These are phyloP conservation scores for Withania somnifera DNA, from an alignment of 305 asterid genomes.

Conservation along the genomic window DNA sequence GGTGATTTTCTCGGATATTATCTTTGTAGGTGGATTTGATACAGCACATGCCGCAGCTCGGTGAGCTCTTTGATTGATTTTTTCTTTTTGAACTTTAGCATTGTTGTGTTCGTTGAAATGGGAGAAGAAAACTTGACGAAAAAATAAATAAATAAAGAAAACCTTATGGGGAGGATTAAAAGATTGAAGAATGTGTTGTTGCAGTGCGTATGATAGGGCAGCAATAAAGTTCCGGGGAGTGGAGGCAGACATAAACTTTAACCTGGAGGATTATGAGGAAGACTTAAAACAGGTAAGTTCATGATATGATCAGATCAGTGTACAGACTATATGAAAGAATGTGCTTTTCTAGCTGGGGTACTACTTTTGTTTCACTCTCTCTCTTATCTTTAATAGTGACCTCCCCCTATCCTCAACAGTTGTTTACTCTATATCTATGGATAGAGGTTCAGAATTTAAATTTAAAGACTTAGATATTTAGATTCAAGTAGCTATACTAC, in stretches of 20 bases:
- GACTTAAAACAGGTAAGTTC: constrained; percentile 74
- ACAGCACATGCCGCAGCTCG: constrained; percentile 98
- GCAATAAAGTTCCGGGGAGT: constrained; percentile 92
- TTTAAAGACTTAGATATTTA: background rate
- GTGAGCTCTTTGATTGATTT: constrained; percentile 18
- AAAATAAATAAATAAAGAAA: too few species aligned
- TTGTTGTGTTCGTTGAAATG: background rate
- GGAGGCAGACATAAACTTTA: constrained; percentile 94
- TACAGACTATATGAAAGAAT: background rate
- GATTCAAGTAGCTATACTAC: background rate
- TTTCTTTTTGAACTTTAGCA: background rate
- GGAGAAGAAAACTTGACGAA: background rate
- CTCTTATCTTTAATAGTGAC: constrained; percentile 19
- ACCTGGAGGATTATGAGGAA: constrained; percentile 66
- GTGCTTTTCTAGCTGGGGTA: background rate
- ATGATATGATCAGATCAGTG: background rate
- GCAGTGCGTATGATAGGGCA: constrained; percentile 95
- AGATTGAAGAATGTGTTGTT: background rate
- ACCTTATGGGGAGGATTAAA: background rate
- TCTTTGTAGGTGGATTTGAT: constrained; percentile 73
- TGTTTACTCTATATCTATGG: background rate
- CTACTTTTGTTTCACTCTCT: background rate
- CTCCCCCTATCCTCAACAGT: constrained; percentile 18
- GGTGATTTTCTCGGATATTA: background rate
- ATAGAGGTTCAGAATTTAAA: background rate